These are phyloP conservation scores for Neurospora sp. DNA, from an alignment of 495 filamentous ascomycete genomes.

Conservation along the genomic window DNA sequence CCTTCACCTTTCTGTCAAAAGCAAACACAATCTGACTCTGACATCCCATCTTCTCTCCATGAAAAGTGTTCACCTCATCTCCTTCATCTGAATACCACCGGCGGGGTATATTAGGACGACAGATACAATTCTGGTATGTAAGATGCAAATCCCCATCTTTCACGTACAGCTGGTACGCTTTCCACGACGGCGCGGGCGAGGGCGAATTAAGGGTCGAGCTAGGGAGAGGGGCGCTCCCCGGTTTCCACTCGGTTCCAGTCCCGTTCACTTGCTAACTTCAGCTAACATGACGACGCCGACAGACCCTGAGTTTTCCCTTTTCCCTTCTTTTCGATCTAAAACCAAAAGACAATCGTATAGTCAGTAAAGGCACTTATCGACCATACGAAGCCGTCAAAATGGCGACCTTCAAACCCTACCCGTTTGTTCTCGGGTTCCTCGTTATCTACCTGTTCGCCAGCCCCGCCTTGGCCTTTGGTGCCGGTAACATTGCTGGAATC, in stretches of 20 bases:
- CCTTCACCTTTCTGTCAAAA: not conserved
- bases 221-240: not conserved
- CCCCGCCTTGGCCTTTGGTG: slow-evolving; percentile 71
- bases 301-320: not conserved
- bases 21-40: not conserved
- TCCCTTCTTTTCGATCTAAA: not conserved
- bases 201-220: not conserved
- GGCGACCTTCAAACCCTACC: slow-evolving; percentile 31
- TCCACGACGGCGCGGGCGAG: not conserved
- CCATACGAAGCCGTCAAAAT: slow-evolving; percentile 19
- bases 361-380: not conserved
- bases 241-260: not conserved
- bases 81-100: not conserved
- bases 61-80: not conserved
- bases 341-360: not conserved
- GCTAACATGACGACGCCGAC: not conserved
- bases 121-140: not conserved
- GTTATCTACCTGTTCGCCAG: slow-evolving; percentile 50
- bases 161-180: not conserved
- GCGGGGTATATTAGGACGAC: not conserved
- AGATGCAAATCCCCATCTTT: not conserved
- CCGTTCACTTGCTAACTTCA: not conserved
- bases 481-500: slow-evolving; percentile 71
- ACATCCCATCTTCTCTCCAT: not conserved
- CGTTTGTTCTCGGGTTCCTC: slow-evolving; percentile 35